Percentiles rank a stretch among this genome's conserved stretches.
These are phyloP conservation scores for Pichia sp. DNA, from an alignment of 1,139 yeast species.

Conservation along the genomic window DNA sequence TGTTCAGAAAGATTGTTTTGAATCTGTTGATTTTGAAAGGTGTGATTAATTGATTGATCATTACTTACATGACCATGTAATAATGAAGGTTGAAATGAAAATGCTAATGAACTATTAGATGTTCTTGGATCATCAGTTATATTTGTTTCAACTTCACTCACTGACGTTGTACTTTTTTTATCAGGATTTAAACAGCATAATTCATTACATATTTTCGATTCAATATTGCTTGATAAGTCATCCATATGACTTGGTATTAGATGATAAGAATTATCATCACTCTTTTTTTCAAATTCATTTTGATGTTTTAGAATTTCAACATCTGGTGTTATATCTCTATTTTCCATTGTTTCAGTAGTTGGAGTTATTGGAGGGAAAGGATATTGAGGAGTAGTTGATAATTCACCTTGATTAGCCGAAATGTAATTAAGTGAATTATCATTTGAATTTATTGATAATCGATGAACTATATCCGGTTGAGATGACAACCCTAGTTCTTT, in stretches of 20 bases:
- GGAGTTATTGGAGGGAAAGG: constrained; percentile 7
- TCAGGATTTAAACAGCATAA: background rate
- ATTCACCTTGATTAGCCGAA: background rate
- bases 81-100: constrained; percentile 15
- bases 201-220: background rate
- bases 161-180: background rate
- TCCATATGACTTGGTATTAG: background rate
- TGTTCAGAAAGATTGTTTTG: background rate
- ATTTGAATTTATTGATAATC: background rate
- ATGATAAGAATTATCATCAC: no score
- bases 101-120: constrained; percentile 9
- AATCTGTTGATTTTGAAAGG: background rate
- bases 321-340: constrained; percentile 2
- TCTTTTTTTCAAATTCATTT: background rate
- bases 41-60: background rate
- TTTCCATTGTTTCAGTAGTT: constrained; percentile 1
- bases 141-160: background rate
- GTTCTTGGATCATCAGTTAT: background rate
- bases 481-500: constrained; percentile 10
- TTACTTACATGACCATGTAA: constrained; percentile 8
- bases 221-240: no score
- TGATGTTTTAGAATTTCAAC: background rate
- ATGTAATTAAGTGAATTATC: background rate
- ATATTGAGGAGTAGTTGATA: background rate
- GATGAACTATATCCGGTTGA: constrained; percentile 3